Percentiles rank a stretch among this genome's conserved stretches.
These are phyloP conservation scores for Vigna radiata DNA, from an alignment of 306 rosid genomes.

Conservation along the genomic window DNA sequence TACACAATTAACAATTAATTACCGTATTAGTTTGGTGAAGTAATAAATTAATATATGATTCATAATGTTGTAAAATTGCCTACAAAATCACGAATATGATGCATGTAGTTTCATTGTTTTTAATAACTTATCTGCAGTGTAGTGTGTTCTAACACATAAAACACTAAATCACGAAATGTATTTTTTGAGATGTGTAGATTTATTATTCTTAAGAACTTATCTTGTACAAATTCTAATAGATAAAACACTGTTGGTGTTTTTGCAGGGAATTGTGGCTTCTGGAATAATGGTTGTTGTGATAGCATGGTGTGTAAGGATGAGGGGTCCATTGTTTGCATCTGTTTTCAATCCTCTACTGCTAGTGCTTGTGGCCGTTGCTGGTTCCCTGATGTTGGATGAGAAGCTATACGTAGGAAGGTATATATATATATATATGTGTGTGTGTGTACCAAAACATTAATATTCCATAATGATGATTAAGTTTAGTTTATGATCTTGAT, in stretches of 20 bases:
- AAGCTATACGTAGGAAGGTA: constrained; percentile 55
- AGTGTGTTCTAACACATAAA: too few relatives aligned
- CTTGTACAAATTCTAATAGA: too few relatives aligned
- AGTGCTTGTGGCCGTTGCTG: constrained; percentile 49
- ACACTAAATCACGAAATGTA: too few relatives aligned
- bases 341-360: constrained; percentile 50
- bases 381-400: constrained; percentile 52
- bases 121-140: too few relatives aligned
- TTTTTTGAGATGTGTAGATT: too few relatives aligned
- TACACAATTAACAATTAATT: background rate
- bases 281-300: constrained; percentile 44
- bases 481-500: constrained; percentile 1
- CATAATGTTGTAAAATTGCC: background rate
- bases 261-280: constrained; percentile 48
- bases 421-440: too few relatives aligned
- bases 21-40: background rate
- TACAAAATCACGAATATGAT: too few relatives aligned
- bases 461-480: background rate
- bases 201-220: too few relatives aligned
- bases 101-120: too few relatives aligned
- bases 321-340: constrained; percentile 48
- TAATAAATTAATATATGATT: background rate
- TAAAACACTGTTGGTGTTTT: background rate
- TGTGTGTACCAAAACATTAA: background rate
- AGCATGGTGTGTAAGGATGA: constrained; percentile 45